Base-by-base conservation (phyloP, 805 yeast species). In the Schwanniomyces occidentalis region DNA sequence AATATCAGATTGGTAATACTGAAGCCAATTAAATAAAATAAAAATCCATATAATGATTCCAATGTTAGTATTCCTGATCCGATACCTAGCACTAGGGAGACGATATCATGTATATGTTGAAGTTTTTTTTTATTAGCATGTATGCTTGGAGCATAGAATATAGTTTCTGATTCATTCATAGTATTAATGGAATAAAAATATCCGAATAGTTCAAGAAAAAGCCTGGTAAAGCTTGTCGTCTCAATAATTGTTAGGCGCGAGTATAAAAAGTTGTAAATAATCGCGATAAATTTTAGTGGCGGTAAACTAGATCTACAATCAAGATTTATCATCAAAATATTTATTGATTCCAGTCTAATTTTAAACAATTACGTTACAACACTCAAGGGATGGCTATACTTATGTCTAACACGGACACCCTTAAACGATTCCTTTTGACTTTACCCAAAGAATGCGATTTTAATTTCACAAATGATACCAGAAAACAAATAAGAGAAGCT, bases 11-110 rank as follows among this genome's bases (percentile, higher is more conserved):
- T 65, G 16, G 60, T 41, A 7, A 61, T 27, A n/a, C 62, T 44
- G 33, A 60, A 46, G 7, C 72, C 72, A 10, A 48, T 43, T 5
- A 57, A 30, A 39, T 62, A 69, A 42, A 69, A 58, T 12, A 46
- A 42, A 36, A 68, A 59, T 14, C 74, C 74, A 21, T 46, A 30
- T 16, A 41, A 17, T 4, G 71, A 55, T 37, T 65, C 73, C 30
- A 68, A 46, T 2, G 70, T 58, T 36, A 68, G 49, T 9, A 61
- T 51, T 0, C 74, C 74, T 3, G 70, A 61, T 3, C 60, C 71
- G 6, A 63, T 53, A 1, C 74, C 74, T 21, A 65, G 50, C 5
- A 53, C 57, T 23, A 69, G 51, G 21, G 65, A 54, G 46, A 62
- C 51, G 6, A 67, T 50, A 39, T 68, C 71, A 34, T 66, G 69